phyloP scores from a whole-genome alignment of 2,329 filamentous ascomycete genomes.

The Ceratocystis destructans region DNA sequence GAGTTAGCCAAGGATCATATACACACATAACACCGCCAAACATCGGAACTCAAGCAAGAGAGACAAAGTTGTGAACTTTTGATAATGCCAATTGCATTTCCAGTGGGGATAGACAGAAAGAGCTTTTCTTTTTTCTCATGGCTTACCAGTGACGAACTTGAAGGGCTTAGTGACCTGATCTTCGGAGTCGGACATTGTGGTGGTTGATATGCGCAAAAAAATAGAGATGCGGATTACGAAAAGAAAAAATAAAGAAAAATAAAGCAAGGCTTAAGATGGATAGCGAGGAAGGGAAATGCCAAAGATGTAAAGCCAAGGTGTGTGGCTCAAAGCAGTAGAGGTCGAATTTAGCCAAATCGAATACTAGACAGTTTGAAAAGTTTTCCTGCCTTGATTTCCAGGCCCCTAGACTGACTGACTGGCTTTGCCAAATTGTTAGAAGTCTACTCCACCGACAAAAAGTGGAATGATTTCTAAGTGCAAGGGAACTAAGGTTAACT shows the following conservation, averaged over 20 bases:
- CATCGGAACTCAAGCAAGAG: constrained; percentile 1
- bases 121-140: constrained; percentile 18
- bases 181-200: constrained; percentile 79
- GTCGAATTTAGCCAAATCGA: constrained; percentile 30
- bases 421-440: neutral
- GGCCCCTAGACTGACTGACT: constrained; percentile 4
- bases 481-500: neutral
- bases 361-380: constrained; percentile 27
- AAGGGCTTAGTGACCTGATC: constrained; percentile 90
- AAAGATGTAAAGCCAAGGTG: constrained; percentile 27
- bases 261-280: neutral
- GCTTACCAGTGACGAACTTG: constrained; percentile 98
- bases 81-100: too few species aligned
- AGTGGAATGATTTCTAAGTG: neutral
- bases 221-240: neutral
- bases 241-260: constrained; percentile 6
- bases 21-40: constrained; percentile 25
- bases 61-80: too few species aligned
- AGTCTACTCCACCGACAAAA: neutral
- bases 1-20: constrained; percentile 30
- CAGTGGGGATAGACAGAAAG: neutral
- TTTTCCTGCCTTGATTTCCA: constrained; percentile 11
- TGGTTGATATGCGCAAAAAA: constrained; percentile 24
- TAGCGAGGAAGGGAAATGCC: constrained; percentile 21
- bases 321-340: constrained; percentile 27